Percentiles rank a stretch among this genome's conserved stretches.
Evolutionary conservation across 1,284 basidiomycete species (phyloP).

Genomic region (Thecaphora frezii): DNA sequence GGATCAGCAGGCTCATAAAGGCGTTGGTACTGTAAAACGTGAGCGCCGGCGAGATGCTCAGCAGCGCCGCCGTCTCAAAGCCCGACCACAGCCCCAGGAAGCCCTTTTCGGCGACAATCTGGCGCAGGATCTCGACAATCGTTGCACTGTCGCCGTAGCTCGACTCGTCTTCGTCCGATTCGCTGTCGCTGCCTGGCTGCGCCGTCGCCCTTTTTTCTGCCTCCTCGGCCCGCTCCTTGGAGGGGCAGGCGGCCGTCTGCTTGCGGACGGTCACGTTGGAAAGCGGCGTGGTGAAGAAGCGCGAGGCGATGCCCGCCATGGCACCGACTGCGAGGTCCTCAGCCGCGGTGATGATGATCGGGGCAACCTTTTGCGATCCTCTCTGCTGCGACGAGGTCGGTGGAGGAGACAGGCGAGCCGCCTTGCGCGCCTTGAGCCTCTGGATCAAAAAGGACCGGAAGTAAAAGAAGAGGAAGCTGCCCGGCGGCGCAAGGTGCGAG

Average conservation of each 20-base stretch:
- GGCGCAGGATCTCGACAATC: conserved; percentile 46
- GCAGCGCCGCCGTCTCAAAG: conserved; percentile 56
- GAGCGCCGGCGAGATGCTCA: conserved; percentile 59
- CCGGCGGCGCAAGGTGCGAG: no score
- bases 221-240: conserved; percentile 11
- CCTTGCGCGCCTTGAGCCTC: conserved; percentile 16
- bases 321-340: conserved; percentile 62
- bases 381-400: conserved; percentile 7
- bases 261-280: conserved; percentile 62
- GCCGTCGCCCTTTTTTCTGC: conserved; percentile 5
- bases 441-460: conserved; percentile 46
- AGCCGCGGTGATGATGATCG: conserved; percentile 47
- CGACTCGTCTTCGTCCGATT: conserved; percentile 52
- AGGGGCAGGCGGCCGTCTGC: conserved; percentile 56
- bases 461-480: conserved; percentile 48
- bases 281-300: conserved; percentile 62
- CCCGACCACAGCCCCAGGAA: conserved; percentile 60
- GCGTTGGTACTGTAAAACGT: conserved; percentile 59
- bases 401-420: conserved; percentile 9
- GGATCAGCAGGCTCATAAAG: conserved; percentile 48
- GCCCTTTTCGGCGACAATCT: conserved; percentile 60
- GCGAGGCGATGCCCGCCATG: conserved; percentile 60
- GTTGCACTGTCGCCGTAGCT: conserved; percentile 49
- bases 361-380: conserved; percentile 13
- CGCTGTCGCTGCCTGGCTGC: conserved; percentile 29